Evolutionary conservation across 495 filamentous ascomycete genomes (phyloP).

Genomic region (Aspergillus mulundensis): DNA sequence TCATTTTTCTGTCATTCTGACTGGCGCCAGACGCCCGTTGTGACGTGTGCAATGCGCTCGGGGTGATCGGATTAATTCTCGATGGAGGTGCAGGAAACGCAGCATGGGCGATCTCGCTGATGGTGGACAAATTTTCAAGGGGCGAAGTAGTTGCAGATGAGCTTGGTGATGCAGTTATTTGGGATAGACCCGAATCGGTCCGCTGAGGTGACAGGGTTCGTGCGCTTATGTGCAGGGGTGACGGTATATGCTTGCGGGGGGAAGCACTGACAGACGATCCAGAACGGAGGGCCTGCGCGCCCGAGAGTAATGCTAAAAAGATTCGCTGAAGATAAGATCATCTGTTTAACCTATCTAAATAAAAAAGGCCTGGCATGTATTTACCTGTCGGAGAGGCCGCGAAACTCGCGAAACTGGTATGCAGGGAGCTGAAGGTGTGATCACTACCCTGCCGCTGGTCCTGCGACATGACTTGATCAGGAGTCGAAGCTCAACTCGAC

Average conservation of each 20-base stretch:
- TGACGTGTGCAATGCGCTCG: conserved; percentile 15
- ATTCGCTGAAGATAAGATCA: conserved; percentile 31
- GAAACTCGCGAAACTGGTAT: background rate
- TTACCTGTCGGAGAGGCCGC: conserved; percentile 16
- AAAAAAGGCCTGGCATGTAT: conserved; percentile 10
- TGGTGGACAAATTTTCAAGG: conserved; percentile 21
- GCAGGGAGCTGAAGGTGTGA: conserved; percentile 16
- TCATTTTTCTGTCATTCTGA: conserved; percentile 23
- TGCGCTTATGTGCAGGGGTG: conserved; percentile 34
- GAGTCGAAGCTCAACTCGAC: conserved; percentile 21
- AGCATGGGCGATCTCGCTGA: conserved; percentile 31
- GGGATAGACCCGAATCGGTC: conserved; percentile 25
- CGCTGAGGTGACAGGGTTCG: conserved; percentile 22
- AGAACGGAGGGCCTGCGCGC: conserved; percentile 24
- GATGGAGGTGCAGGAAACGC: conserved; percentile 30
- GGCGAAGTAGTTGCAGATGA: conserved; percentile 25
- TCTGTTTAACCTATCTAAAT: conserved; percentile 11
- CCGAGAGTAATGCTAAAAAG: conserved; percentile 29
- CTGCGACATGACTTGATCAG: conserved; percentile 43
- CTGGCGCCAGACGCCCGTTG: conserved; percentile 7
- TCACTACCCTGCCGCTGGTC: conserved; percentile 31
- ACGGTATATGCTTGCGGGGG: conserved; percentile 31
- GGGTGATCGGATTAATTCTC: conserved; percentile 17
- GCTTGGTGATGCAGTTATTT: conserved; percentile 30
- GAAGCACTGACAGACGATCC: conserved; percentile 21